Conservation (phyloP, 441 rosid species). For the Metrosideros polymorpha region DNA sequence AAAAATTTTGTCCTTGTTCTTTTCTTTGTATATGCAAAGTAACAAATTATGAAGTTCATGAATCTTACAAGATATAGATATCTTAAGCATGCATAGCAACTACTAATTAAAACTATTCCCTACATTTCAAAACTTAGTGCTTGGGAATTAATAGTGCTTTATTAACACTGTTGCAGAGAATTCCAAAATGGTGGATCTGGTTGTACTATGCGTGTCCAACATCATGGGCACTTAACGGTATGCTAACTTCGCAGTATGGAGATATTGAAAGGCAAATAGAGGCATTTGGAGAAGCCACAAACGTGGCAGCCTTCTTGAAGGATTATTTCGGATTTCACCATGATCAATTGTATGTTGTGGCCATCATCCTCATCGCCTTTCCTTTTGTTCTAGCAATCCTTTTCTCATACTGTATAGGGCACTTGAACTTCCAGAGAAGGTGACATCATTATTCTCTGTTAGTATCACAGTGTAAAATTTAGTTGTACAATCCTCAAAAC, state of each 20-base stretch:
- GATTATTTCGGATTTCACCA: slow-evolving; percentile 41
- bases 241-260: slow-evolving; percentile 46
- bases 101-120: not conserved
- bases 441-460: not conserved
- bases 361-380: slow-evolving; percentile 20
- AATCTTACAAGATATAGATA: not conserved
- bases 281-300: slow-evolving; percentile 24
- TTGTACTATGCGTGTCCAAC: slow-evolving; percentile 31
- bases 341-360: slow-evolving; percentile 22
- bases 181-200: slow-evolving; percentile 61
- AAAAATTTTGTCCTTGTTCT: not conserved
- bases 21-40: not conserved
- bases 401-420: slow-evolving; percentile 26
- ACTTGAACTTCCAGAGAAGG: slow-evolving; percentile 36
- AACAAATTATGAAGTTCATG: not conserved
- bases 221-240: slow-evolving; percentile 37
- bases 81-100: not conserved
- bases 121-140: too few relatives aligned
- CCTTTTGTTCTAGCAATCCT: slow-evolving; percentile 34
- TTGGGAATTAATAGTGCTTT: not conserved
- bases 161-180: slow-evolving; percentile 23
- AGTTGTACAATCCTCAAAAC: not conserved
- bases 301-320: slow-evolving; percentile 23
- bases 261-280: slow-evolving; percentile 23
- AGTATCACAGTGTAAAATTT: not conserved